Evolutionary conservation across 2,329 filamentous ascomycete genomes (phyloP), one percentile per base, ranked within the genome.

Genomic region (Pleomassaria siparia): DNA sequence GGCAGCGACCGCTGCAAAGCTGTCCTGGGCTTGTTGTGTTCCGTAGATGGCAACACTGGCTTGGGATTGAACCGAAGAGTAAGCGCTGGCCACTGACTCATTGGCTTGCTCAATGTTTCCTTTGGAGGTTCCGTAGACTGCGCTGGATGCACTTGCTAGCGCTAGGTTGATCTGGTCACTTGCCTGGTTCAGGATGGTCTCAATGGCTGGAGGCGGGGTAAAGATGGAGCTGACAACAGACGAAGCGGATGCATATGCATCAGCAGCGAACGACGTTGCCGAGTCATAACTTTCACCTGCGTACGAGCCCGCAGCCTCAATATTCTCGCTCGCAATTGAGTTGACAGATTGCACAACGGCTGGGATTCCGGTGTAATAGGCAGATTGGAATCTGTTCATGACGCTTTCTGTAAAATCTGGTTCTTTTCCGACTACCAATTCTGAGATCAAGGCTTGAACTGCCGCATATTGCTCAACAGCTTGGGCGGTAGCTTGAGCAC

Each of bases 371-470:
- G 84, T 88, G 20, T 83, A 82, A 62, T 92, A 94, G 0, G 84
- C 87, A 2, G 81, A 85, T 46, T 82, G 81, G 11, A 95, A 78
- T 43, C 87, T 82, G 43, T 76, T 83, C 71, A 90, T 83, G 2
- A 92, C 86, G 49, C 87, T 91, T 62, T 95, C 88, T 0, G 86
- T 91, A 60, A 90, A 95, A 12, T 85, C 83, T 0, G 88, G 85
- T 64, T 95, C 89, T 67, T 86, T 89, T 44, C 88, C 90, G 32
- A 80, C 73, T 12, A 95, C 76, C 1, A 95, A 76, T 68, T 95
- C 89, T 1, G 86, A 87, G 12, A 95, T 79, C 2, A 94, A 79
- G 11, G 80, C 82, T 64, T 85, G 84, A 4, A 95, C 80, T 21
- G 83, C 83, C 4, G 81, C 80, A 56, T 89, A 91, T 59, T 89